Percentiles rank a stretch among this genome's conserved stretches.
Conservation (phyloP, 2,329 filamentous ascomycete species). For the Phaeoacremonium minimum region DNA sequence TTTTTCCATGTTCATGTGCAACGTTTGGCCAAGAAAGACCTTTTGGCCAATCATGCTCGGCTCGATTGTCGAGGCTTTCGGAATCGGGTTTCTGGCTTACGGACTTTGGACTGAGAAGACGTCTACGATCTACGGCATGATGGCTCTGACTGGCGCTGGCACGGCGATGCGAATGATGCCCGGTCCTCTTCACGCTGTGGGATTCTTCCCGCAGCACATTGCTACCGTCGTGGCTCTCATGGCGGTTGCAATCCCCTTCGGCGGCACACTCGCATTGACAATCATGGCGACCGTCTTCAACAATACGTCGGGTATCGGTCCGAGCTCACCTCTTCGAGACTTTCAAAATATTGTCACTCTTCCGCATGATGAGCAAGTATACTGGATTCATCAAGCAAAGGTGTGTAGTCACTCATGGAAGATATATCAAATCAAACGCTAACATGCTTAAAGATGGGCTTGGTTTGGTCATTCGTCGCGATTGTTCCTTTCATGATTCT, state of each 20-base stretch:
- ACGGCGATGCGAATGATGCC: conserved; percentile 55
- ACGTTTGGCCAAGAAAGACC: conserved; percentile 57
- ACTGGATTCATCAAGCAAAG: background rate
- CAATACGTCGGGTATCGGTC: conserved; percentile 31
- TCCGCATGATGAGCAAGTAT: background rate
- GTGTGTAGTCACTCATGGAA: background rate
- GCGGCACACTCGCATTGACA: conserved; percentile 60
- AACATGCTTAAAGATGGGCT: conserved; percentile 40
- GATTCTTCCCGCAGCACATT: conserved; percentile 53
- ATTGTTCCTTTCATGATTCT: conserved; percentile 53
- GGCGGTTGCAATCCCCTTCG: conserved; percentile 55
- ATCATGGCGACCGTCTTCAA: conserved; percentile 69
- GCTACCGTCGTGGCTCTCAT: conserved; percentile 56
- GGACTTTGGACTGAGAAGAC: conserved; percentile 47
- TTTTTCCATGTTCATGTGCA: conserved; percentile 54
- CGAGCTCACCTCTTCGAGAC: conserved; percentile 1
- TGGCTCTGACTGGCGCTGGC: conserved; percentile 59
- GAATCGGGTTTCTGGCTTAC: conserved; percentile 53
- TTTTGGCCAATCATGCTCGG: conserved; percentile 54
- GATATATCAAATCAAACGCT: too few species aligned
- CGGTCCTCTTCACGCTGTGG: conserved; percentile 54
- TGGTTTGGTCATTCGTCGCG: conserved; percentile 61
- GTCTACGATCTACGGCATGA: conserved; percentile 57
- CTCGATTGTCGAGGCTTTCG: conserved; percentile 50
- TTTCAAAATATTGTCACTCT: background rate